Base-by-base conservation (phyloP, 805 yeast genomes). In the Myxozyma udenii region DNA sequence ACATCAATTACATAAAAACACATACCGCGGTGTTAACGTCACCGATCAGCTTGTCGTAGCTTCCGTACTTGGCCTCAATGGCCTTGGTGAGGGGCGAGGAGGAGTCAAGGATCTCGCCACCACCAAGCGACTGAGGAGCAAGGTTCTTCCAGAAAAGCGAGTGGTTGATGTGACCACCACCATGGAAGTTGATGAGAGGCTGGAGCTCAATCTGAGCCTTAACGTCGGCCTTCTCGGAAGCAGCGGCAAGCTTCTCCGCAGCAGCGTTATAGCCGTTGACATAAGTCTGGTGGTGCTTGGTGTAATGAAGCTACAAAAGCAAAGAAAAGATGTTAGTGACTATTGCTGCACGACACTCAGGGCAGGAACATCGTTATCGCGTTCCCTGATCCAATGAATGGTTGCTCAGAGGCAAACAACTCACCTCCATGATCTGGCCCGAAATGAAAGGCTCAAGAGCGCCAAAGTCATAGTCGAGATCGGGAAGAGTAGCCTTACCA, bases 101-200 rank as follows among this genome's bases (percentile, higher is more conserved):
- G 40, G 76, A 73, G 12, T 69, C 66, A 46, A 87, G 83, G 36
- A 74, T 69, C 64, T 76, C 75, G 18, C 65, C 97, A 66, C 96
- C 96, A 51, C 87, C 87, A 53, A 74, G 74, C 48, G 78, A 76
- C 43, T 68, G 71, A 35, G 96, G 96, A 19, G 95, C 85, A 67
- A 88, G 75, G 73, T 83, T 85, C 71, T 85, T 84, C 95, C 95
- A 88, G 78, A 85, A 88, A 61, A 88, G 73, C 60, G 81, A 74
- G 74, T 88, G 96, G 80, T 88, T 88, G 66, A 83, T 74, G 75
- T 75, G 86, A 26, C 96, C 96, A 68, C 96, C 96, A 62, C 93
- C 93, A 70, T 88, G 90, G 81, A 88, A 88, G 68, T 86, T 88
- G 74, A 89, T 80, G 62, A 78, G 74, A 63, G 85, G 85, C 68